phyloP scores from a whole-genome alignment of 768 basidiomycete genomes.

The Amanita subjunquillea region DNA sequence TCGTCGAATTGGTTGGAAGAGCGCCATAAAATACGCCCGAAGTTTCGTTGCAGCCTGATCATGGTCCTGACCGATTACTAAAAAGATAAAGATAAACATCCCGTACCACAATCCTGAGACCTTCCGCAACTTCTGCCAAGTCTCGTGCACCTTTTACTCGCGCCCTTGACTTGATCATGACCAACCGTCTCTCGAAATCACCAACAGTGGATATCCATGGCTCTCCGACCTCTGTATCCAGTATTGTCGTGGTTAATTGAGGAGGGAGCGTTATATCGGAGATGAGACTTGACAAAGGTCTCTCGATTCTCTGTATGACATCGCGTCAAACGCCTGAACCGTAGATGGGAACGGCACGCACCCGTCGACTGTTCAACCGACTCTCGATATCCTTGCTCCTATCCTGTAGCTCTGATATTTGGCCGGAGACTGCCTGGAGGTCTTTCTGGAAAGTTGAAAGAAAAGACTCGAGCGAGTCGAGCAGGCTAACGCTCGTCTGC shows the following conservation, averaged over 20 bases:
- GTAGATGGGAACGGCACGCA: slow-evolving; percentile 23
- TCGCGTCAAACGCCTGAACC: background rate
- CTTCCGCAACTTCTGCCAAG: slow-evolving; percentile 75
- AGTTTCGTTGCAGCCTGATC: slow-evolving; percentile 81
- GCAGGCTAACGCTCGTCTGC: slow-evolving; percentile 77
- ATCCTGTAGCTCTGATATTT: slow-evolving; percentile 89
- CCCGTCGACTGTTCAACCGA: slow-evolving; percentile 75
- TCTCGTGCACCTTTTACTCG: slow-evolving; percentile 85
- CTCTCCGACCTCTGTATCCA: slow-evolving; percentile 81
- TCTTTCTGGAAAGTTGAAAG: slow-evolving; percentile 94
- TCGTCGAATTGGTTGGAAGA: slow-evolving; percentile 73
- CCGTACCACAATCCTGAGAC: slow-evolving; percentile 78
- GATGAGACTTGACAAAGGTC: slow-evolving; percentile 73
- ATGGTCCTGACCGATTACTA: background rate
- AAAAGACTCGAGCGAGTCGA: slow-evolving; percentile 85
- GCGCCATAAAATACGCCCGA: slow-evolving; percentile 71
- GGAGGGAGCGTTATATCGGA: slow-evolving; percentile 80
- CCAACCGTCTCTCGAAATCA: slow-evolving; percentile 73
- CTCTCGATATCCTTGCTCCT: slow-evolving; percentile 87
- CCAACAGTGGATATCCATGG: slow-evolving; percentile 76
- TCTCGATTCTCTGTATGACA: slow-evolving; percentile 71
- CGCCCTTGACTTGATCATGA: slow-evolving; percentile 56
- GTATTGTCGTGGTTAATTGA: slow-evolving; percentile 57
- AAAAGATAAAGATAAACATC: background rate
- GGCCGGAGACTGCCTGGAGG: slow-evolving; percentile 87